Percentiles rank a stretch among this genome's conserved stretches.
These are phyloP conservation scores for Rhynchospora breviuscula DNA, from an alignment of 176 grass and related monocot genomes.

Conservation along the genomic window DNA sequence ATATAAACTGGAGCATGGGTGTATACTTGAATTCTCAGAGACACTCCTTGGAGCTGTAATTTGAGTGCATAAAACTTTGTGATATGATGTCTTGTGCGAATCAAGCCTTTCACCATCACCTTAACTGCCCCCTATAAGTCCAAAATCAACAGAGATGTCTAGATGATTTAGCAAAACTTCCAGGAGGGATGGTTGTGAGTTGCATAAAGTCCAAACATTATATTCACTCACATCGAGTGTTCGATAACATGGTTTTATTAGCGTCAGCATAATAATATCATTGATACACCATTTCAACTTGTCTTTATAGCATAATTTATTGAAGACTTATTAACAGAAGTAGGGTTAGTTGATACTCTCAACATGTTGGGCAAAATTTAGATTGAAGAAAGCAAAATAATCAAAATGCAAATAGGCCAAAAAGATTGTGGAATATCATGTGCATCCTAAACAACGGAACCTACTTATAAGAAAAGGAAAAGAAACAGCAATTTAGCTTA, in stretches of 20 bases:
- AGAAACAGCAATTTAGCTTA: background rate
- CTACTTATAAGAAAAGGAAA: background rate
- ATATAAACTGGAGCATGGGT: background rate
- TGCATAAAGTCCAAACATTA: background rate
- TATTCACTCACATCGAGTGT: no score
- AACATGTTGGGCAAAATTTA: background rate
- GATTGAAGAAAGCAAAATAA: no score
- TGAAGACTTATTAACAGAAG: background rate
- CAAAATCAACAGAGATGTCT: background rate
- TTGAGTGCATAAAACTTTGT: constrained; percentile 85
- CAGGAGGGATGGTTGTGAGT: background rate
- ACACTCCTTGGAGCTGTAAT: constrained; percentile 67
- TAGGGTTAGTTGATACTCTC: background rate
- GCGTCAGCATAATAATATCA: no score
- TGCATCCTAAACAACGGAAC: background rate
- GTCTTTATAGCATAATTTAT: background rate
- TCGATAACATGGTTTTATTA: no score
- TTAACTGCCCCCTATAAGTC: constrained; percentile 53
- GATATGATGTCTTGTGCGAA: constrained; percentile 75
- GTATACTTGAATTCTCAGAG: constrained; percentile 73
- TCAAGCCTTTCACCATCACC: constrained; percentile 80
- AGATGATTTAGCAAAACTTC: constrained; percentile 12
- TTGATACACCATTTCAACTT: background rate
- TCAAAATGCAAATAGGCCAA: background rate
- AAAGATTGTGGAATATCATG: background rate